Base-by-base conservation (phyloP, 352 stramenopile genomes). In the Globisporangium mamillatum region DNA sequence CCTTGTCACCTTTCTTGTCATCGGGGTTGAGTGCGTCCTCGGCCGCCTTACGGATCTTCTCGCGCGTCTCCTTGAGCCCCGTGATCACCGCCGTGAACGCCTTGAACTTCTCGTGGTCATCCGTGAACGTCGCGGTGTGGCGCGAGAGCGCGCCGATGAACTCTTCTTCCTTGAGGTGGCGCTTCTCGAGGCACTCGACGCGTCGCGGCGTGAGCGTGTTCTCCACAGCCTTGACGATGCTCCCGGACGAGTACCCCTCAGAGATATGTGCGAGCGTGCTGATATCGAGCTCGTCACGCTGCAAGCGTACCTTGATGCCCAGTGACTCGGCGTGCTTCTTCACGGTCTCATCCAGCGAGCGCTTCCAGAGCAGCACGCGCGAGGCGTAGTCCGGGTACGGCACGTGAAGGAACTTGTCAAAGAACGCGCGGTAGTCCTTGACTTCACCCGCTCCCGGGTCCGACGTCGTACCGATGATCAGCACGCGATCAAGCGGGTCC, bases 381-480 rank as follows among this genome's bases (percentile, higher is more conserved):
- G 91, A 94, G 12, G 91, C 75, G 69, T 98, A 97, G 76, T 98
- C 91, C 7, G 93, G 92, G 66, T 93, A 96, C 53, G 95, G 94
- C 44, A 98, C 77, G 69, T 98, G 96, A 2, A 98, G 67, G 58
- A 95, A 95, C 68, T 96, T 97, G 72, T 98, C 91, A 72, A 98
- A 98, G 73, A 92, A 91, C 50, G 75, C 74, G 36, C 82, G 81
- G n/a, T 97, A 90, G 63, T 94, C 88, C 64, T 96, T 97, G 3
- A 90, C 66, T 34, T 98, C 93, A 7, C 75, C 90, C 16, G 77
- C 82, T 24, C 91, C 84, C 2, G 94, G 94, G 57, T 95, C 79
- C n/a, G 79, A 89, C 16, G 88, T 91, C 46, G 83, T 93, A 16
- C 95, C 95, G 59, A 98, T 89, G 8, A 98, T 75, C 9, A 98